Percentiles rank a stretch among this genome's conserved stretches.
phyloP scores from a whole-genome alignment of 2,329 filamentous ascomycete species.

The Aspergillus sp. region DNA sequence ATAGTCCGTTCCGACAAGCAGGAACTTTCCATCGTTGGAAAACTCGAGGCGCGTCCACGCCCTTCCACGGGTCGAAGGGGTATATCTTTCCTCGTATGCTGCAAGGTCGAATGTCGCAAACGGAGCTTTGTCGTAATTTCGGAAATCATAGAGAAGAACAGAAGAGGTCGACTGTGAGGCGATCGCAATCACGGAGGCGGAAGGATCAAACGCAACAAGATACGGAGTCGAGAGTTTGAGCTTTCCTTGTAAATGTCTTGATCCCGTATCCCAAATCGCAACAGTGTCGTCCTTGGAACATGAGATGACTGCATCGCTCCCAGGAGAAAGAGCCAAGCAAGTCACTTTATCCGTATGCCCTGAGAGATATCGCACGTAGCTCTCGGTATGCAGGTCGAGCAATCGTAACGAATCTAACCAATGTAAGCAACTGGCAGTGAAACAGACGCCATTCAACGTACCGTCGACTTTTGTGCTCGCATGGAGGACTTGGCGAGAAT shows the following conservation, averaged over 20 bases:
- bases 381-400: constrained; percentile 90
- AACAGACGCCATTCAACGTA: constrained; percentile 43
- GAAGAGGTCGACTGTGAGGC: constrained; percentile 79
- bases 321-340: constrained; percentile 79
- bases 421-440: background rate
- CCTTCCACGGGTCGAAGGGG: constrained; percentile 52
- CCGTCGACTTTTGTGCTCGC: constrained; percentile 93
- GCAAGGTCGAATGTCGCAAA: constrained; percentile 83
- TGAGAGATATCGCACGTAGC: constrained; percentile 93
- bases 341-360: constrained; percentile 88
- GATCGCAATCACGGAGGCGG: constrained; percentile 87
- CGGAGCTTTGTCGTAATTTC: constrained; percentile 90
- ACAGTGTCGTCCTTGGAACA: constrained; percentile 90
- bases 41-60: constrained; percentile 91
- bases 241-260: constrained; percentile 77
- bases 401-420: constrained; percentile 72
- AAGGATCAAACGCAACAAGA: constrained; percentile 88
- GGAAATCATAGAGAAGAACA: constrained; percentile 87
- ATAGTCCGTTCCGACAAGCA: constrained; percentile 83
- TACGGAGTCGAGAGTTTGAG: constrained; percentile 80
- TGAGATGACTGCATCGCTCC: constrained; percentile 88
- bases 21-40: constrained; percentile 88
- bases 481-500: constrained; percentile 88
- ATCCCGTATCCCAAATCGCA: constrained; percentile 84
- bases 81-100: constrained; percentile 59